A percentile compares a stretch with the other conserved stretches of the same genome.
These are phyloP conservation scores for Globisporangium emineosum DNA, from an alignment of 352 stramenopile genomes.

Conservation along the genomic window DNA sequence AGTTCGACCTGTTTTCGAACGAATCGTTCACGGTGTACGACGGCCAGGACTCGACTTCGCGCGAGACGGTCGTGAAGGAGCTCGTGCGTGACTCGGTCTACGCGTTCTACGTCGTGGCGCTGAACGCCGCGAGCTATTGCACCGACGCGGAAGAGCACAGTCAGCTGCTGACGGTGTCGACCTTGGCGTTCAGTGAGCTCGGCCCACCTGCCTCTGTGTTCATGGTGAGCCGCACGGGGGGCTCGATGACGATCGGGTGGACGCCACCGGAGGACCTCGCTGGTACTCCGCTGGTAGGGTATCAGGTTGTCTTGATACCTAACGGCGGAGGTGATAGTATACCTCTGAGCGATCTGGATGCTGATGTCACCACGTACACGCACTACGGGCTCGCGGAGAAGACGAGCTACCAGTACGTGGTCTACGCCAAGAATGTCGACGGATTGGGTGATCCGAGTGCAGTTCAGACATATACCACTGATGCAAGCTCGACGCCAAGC, in stretches of 20 bases:
- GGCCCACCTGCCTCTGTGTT: conserved; percentile 21
- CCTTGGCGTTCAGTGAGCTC: conserved; percentile 31
- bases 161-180: conserved; percentile 30
- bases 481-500: conserved; percentile 19
- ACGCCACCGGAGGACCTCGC: conserved; percentile 42
- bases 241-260: conserved; percentile 46
- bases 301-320: conserved; percentile 27
- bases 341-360: conserved; percentile 3
- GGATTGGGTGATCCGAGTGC: conserved; percentile 30
- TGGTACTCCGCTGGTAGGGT: conserved; percentile 39
- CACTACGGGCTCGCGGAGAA: conserved; percentile 38
- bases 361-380: conserved; percentile 25
- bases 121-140: conserved; percentile 53
- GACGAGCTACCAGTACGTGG: conserved; percentile 40
- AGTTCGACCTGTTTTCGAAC: conserved; percentile 16
- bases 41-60: conserved; percentile 34
- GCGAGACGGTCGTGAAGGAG: conserved; percentile 23
- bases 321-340: conserved; percentile 4
- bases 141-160: conserved; percentile 21
- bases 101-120: conserved; percentile 41
- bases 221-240: conserved; percentile 30
- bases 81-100: conserved; percentile 33
- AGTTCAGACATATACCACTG: conserved; percentile 19
- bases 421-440: conserved; percentile 51
- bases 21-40: conserved; percentile 51